phyloP scores from a whole-genome alignment of 345 rosid species.

The Eucalyptus pauciflora region DNA sequence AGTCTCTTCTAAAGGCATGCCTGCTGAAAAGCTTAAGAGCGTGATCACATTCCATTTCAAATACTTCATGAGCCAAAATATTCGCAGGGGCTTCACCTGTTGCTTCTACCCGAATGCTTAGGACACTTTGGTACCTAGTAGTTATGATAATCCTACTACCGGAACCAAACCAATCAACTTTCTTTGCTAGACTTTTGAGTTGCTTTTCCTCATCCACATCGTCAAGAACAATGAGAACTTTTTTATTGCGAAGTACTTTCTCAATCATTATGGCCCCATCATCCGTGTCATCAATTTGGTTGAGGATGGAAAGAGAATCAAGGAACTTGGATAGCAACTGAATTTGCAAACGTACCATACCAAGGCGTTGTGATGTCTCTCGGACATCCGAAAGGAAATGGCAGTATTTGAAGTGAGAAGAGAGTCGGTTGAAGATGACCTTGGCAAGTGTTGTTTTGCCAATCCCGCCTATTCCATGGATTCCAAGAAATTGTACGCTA shows the following conservation, averaged over 20 bases:
- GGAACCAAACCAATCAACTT: background rate
- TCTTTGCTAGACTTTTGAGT: fast-evolving
- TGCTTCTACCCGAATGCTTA: background rate
- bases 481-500: no score
- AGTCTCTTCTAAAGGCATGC: background rate
- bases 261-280: fast-evolving
- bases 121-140: background rate
- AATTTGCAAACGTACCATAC: no score
- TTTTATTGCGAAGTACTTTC: fast-evolving
- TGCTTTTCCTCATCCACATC: background rate
- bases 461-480: no score
- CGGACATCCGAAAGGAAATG: fast-evolving
- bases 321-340: fast-evolving
- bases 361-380: no score
- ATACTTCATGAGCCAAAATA: fast-evolving
- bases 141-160: background rate
- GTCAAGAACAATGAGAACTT: fast-evolving
- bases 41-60: fast-evolving
- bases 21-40: background rate
- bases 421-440: no score
- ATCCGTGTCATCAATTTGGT: fast-evolving
- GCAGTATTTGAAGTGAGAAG: fast-evolving
- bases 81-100: fast-evolving
- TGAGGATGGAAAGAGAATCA: no score
- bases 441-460: no score